Conservation (phyloP, 495 filamentous ascomycete genomes). For the Hypoxylon fragiforme region DNA sequence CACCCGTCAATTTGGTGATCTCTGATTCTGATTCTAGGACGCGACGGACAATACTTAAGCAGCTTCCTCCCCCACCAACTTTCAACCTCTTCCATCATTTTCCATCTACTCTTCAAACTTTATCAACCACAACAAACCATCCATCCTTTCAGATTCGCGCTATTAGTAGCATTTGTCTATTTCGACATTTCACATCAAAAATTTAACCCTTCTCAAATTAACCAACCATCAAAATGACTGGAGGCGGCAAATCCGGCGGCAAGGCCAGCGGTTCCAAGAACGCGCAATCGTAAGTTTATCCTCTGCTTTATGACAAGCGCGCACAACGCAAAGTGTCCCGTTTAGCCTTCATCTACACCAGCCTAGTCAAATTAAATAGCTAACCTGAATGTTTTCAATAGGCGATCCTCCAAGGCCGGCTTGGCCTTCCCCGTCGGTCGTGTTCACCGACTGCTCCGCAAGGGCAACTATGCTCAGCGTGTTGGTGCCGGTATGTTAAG, state of each 20-base stretch:
- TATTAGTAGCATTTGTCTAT: slow-evolving; percentile 25
- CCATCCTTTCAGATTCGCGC: slow-evolving; percentile 18
- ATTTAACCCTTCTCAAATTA: slow-evolving; percentile 38
- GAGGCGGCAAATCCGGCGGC: slow-evolving; percentile 95
- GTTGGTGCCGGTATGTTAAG: slow-evolving; percentile 79
- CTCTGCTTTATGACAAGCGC: no score
- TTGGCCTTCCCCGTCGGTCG: slow-evolving; percentile 99
- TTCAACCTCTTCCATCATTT: slow-evolving; percentile 40
- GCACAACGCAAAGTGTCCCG: no score
- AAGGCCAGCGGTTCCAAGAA: slow-evolving; percentile 97
- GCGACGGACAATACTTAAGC: slow-evolving; percentile 58
- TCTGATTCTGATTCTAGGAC: slow-evolving; percentile 46
- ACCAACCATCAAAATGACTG: slow-evolving; percentile 89
- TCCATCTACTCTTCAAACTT: slow-evolving; percentile 39
- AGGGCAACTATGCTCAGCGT: slow-evolving; percentile 99
- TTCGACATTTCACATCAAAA: slow-evolving; percentile 27
- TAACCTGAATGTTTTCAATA: no score
- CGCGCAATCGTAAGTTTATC: slow-evolving; percentile 83
- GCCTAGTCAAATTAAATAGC: no score
- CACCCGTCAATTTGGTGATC: slow-evolving; percentile 49
- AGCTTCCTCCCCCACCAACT: slow-evolving; percentile 45
- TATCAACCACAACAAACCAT: slow-evolving; percentile 14
- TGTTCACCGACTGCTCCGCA: slow-evolving; percentile 99
- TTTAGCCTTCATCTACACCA: no score
- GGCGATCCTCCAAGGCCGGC: slow-evolving; percentile 98